Percentiles rank a stretch among this genome's conserved stretches.
These are phyloP conservation scores for Epipyxis sp. DNA, from an alignment of 108 stramenopile genomes.

Conservation along the genomic window DNA sequence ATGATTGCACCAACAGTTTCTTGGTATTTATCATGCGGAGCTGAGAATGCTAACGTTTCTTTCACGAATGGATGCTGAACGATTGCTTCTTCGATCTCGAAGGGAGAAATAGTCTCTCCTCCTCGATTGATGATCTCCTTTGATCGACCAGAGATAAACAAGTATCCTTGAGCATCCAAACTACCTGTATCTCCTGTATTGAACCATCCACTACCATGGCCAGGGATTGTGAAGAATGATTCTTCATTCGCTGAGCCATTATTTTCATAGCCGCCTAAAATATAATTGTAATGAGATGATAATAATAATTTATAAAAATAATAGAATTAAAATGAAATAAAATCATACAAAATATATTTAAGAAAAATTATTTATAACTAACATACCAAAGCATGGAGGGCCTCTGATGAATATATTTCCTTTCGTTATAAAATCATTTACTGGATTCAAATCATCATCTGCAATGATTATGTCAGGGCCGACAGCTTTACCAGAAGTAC, in stretches of 20 bases:
- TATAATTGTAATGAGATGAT: no score
- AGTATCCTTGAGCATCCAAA: conserved; percentile 65
- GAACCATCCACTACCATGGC: conserved; percentile 63
- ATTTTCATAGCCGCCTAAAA: conserved; percentile 35
- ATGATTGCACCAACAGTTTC: conserved; percentile 67
- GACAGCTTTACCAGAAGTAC: conserved; percentile 9
- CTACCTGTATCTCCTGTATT: conserved; percentile 73
- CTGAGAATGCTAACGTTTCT: conserved; percentile 38
- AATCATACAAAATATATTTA: no score
- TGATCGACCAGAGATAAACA: conserved; percentile 67
- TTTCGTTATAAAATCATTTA: background rate
- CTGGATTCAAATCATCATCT: conserved; percentile 1
- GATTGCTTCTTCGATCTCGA: conserved; percentile 70
- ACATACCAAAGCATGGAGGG: conserved; percentile 24
- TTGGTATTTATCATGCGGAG: conserved; percentile 59
- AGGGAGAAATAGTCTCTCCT: conserved; percentile 67
- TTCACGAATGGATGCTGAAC: conserved; percentile 46
- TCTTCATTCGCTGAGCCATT: conserved; percentile 38
- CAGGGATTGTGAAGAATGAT: conserved; percentile 33
- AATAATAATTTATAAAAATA: no score
- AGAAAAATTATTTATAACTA: no score
- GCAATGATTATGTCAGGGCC: conserved; percentile 9
- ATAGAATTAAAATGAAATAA: no score
- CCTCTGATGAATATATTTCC: conserved; percentile 10
- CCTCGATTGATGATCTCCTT: conserved; percentile 82